Base-by-base conservation (phyloP, 2,329 filamentous ascomycete genomes). In the Aureobasidium leucospermi region DNA sequence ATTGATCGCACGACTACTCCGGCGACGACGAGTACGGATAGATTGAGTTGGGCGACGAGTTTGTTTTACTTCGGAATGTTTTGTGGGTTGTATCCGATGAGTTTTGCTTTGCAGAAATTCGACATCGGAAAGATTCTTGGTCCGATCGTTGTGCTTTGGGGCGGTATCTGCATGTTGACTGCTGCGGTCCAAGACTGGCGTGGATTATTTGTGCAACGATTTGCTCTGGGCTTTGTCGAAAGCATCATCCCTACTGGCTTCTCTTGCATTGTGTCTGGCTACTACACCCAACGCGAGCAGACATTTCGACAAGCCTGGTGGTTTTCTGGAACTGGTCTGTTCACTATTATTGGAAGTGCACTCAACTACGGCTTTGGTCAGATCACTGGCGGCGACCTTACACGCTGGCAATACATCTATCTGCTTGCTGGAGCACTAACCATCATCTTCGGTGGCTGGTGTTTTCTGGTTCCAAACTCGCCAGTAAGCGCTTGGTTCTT, bases 11-110 rank as follows among this genome's bases (percentile, higher is more conserved):
- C 75, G 1, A 78, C 74, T 2, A 75, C 70, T 1, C 85, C 85
- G 0, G 78, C 81, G 0, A 81, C 80, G 0, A 81, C 80, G 15
- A 81, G 87, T 67, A 90, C 88, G 0, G 79, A 81, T 0, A 81
- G 88, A 10, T 79, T 91, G 31, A 85, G 81, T 64, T 91, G 87
- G 88, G 88, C 88, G 2, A 90, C 87, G 0, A 90, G 86, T 0
- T 78, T 90, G 66, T 90, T 91, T 75, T 91, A 90, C 75, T 90
- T 91, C 65, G 88, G 88, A 39, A 88, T 89, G 86, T 78, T 92
- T 2, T 84, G 81, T 0, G 88, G 88, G 0, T 75, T 88, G 3
- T 90, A 89, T 63, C 88, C 87, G 1, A 84, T 90, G 81, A 86
- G 85, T 0, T 89, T 87, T 61, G 76, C 82, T 0, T 76, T 89